Conservation (phyloP, 2,329 filamentous ascomycete species). For the Beauveria scarabaeidicola region DNA sequence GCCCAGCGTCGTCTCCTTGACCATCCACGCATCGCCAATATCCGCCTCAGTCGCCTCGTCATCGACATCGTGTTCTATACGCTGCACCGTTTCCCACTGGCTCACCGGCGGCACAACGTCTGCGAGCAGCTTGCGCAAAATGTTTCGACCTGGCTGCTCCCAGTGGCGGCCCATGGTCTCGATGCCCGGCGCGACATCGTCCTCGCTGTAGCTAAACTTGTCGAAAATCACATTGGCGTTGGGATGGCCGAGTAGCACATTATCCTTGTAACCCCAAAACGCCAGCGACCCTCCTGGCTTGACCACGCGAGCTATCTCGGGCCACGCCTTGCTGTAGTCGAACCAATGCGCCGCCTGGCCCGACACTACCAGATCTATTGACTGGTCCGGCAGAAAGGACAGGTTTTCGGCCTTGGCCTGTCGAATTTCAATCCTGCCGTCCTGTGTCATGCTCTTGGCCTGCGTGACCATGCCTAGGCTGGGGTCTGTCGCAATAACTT, state of each 20-base stretch:
- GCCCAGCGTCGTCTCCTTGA: conserved; percentile 44
- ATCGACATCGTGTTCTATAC: conserved; percentile 50
- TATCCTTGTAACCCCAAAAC: conserved; percentile 60
- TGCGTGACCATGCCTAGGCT: conserved; percentile 49
- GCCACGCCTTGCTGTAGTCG: conserved; percentile 46
- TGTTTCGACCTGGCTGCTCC: conserved; percentile 51
- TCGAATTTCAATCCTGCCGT: conserved; percentile 39
- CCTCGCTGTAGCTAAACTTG: conserved; percentile 45
- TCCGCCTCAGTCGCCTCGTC: conserved; percentile 28
- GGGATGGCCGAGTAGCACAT: conserved; percentile 46
- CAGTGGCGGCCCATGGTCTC: conserved; percentile 49
- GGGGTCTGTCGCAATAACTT: conserved; percentile 47
- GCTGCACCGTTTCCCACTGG: conserved; percentile 43
- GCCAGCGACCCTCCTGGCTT: conserved; percentile 49
- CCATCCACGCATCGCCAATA: conserved; percentile 37
- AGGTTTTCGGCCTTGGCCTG: conserved; percentile 47
- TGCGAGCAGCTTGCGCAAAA: conserved; percentile 43
- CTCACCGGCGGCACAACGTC: conserved; percentile 41
- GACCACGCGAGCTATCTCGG: conserved; percentile 44
- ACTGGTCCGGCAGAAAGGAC: conserved; percentile 36
- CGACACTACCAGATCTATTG: conserved; percentile 42
- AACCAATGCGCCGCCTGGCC: conserved; percentile 61
- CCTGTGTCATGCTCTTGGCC: conserved; percentile 32
- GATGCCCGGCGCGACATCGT: conserved; percentile 33
- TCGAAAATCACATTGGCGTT: conserved; percentile 44